Conservation (phyloP, 2,329 filamentous ascomycete species). For the Trichoderma sp. region DNA sequence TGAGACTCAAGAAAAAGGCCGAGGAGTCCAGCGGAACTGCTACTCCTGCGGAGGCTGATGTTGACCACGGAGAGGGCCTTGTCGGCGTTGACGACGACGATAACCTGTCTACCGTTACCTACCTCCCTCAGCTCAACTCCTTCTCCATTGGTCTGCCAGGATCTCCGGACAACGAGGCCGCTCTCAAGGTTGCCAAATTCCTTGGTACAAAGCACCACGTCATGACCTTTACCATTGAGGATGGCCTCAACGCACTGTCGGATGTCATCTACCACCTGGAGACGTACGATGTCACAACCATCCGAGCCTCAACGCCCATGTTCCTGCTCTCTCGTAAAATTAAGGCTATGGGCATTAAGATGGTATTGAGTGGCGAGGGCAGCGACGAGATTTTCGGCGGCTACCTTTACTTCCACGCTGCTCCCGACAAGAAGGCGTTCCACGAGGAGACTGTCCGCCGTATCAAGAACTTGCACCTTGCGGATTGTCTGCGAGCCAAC, state of each 20-base stretch:
- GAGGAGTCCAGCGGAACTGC: slow-evolving; percentile 49
- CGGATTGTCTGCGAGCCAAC: slow-evolving; percentile 98
- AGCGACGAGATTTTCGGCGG: slow-evolving; percentile 98
- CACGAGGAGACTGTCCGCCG: slow-evolving; percentile 92
- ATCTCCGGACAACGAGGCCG: slow-evolving; percentile 89
- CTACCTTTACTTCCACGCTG: slow-evolving; percentile 97
- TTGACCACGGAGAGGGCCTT: slow-evolving; percentile 67
- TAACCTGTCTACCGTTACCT: slow-evolving; percentile 84
- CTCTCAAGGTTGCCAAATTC: slow-evolving; percentile 91
- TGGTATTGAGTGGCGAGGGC: slow-evolving; percentile 96
- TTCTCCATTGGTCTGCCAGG: slow-evolving; percentile 97
- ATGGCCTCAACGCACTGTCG: slow-evolving; percentile 92
- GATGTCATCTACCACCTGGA: slow-evolving; percentile 99
- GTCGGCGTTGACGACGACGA: slow-evolving; percentile 95
- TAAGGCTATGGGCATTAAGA: slow-evolving; percentile 99
- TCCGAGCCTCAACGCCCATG: slow-evolving; percentile 98
- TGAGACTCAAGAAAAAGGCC: slow-evolving; percentile 70
- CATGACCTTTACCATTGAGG: slow-evolving; percentile 97
- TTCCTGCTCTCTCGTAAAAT: slow-evolving; percentile 97
- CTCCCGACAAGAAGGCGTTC: slow-evolving; percentile 87
- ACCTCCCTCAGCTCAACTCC: slow-evolving; percentile 93
- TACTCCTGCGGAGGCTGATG: slow-evolving; percentile 46
- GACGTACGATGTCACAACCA: slow-evolving; percentile 97
- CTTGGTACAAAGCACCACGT: slow-evolving; percentile 97
- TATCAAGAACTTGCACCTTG: slow-evolving; percentile 93